Evolutionary conservation across 75 land plant genomes (phyloP).

Genomic region (Cunninghamia lanceolata): DNA sequence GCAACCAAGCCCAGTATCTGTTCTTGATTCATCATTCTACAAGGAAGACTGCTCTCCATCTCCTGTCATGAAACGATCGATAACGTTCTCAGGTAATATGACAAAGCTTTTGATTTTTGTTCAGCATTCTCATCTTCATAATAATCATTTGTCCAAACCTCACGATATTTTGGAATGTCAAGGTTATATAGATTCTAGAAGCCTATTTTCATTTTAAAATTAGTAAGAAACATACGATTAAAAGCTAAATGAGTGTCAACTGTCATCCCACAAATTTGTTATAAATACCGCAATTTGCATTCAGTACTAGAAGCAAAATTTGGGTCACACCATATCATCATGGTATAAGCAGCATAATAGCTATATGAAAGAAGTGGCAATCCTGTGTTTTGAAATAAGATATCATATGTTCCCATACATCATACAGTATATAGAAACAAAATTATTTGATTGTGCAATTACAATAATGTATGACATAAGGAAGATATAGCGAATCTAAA

Average conservation of each 20-base stretch:
- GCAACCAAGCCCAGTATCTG: slow-evolving; percentile 95
- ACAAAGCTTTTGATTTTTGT: background rate
- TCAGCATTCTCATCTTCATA: slow-evolving; percentile 2
- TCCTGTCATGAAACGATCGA: slow-evolving; percentile 21
- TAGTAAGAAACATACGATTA: background rate
- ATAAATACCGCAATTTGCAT: background rate
- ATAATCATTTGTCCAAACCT: background rate
- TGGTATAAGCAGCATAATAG: background rate
- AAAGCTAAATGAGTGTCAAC: background rate
- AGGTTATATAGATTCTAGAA: background rate
- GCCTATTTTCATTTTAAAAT: background rate
- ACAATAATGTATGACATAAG: no score
- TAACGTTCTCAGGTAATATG: background rate
- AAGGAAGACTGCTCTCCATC: slow-evolving; percentile 49
- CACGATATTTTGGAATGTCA: background rate
- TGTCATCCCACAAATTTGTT: background rate
- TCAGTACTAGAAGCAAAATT: background rate
- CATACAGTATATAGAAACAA: no score
- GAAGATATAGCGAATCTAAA: no score
- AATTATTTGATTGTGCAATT: no score
- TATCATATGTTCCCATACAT: no score
- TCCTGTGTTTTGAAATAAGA: no score
- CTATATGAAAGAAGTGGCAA: background rate
- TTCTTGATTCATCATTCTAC: slow-evolving; percentile 75
- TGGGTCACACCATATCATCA: background rate